Evolutionary conservation across 805 yeast genomes (phyloP).

Genomic region (Saccharomycopsis olivae): DNA sequence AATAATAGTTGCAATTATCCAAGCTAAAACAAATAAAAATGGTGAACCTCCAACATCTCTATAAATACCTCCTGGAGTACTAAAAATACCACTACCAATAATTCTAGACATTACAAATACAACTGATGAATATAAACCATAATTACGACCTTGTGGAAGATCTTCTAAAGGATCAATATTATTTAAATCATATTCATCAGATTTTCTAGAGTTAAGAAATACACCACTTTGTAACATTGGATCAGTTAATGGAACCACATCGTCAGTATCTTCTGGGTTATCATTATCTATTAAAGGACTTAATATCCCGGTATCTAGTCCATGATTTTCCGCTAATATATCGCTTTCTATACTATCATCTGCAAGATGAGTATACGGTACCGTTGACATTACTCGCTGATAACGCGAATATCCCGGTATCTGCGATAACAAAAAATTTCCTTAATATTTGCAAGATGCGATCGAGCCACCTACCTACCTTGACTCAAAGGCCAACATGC

Average conservation of each 20-base stretch:
- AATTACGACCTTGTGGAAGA: slow-evolving; percentile 64
- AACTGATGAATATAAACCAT: slow-evolving; percentile 59
- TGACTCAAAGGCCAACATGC: no score
- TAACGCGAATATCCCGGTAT: no score
- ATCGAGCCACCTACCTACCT: no score
- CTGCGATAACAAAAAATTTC: no score
- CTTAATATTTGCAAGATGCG: no score
- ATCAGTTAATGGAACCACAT: slow-evolving; percentile 5
- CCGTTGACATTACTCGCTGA: no score
- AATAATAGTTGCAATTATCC: slow-evolving; percentile 51
- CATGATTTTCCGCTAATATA: no score
- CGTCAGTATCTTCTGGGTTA: slow-evolving; percentile 1
- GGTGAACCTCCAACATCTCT: slow-evolving; percentile 62
- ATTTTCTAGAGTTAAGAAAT: slow-evolving; percentile 1
- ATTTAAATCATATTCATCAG: slow-evolving; percentile 10
- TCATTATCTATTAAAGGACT: background rate
- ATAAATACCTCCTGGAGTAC: slow-evolving; percentile 57
- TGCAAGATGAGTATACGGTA: no score
- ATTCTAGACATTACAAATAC: slow-evolving; percentile 58
- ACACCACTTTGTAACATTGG: slow-evolving; percentile 13
- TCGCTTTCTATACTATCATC: no score
- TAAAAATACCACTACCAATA: slow-evolving; percentile 71
- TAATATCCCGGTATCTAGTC: no score
- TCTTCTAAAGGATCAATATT: slow-evolving; percentile 23
- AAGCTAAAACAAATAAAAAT: slow-evolving; percentile 45